These are phyloP conservation scores for Debaryomyces hansenii DNA, from an alignment of 805 yeast genomes.

Conservation along the genomic window DNA sequence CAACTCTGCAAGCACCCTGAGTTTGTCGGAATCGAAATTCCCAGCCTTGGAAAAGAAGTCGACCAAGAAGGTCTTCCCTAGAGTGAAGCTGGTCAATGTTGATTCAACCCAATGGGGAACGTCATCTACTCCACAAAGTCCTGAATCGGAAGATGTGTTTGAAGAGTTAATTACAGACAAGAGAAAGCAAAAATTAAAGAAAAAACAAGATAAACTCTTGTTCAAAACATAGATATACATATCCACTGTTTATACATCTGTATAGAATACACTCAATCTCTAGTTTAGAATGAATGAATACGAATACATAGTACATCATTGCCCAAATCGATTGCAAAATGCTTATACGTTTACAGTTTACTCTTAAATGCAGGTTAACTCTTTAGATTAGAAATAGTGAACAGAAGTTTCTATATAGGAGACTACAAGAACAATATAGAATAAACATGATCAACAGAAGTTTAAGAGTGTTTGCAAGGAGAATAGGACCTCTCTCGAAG, in stretches of 20 bases:
- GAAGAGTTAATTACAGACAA: conserved; percentile 11
- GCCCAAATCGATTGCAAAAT: background rate
- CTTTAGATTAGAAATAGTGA: background rate
- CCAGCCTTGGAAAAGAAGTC: conserved; percentile 50
- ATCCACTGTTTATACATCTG: background rate
- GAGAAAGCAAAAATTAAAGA: conserved; percentile 18
- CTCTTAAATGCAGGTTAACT: background rate
- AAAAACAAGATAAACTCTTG: conserved; percentile 13
- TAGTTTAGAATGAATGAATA: background rate
- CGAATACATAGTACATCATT: background rate
- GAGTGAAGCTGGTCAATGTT: conserved; percentile 51
- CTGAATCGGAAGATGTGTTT: conserved; percentile 1
- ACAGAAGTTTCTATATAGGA: background rate
- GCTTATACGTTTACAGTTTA: background rate
- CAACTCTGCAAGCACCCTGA: conserved; percentile 11
- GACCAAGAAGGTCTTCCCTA: conserved; percentile 44
- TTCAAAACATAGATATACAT: conserved; percentile 5
- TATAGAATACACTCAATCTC: background rate
- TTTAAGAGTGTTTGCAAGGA: background rate
- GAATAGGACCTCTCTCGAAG: background rate
- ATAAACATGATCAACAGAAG: background rate
- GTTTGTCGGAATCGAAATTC: conserved; percentile 33
- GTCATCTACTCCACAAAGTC: background rate
- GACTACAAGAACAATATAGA: no score
- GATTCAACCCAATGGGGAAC: conserved; percentile 22